Base-by-base conservation (phyloP, 164 flowering plant species). In the Piper betle region DNA sequence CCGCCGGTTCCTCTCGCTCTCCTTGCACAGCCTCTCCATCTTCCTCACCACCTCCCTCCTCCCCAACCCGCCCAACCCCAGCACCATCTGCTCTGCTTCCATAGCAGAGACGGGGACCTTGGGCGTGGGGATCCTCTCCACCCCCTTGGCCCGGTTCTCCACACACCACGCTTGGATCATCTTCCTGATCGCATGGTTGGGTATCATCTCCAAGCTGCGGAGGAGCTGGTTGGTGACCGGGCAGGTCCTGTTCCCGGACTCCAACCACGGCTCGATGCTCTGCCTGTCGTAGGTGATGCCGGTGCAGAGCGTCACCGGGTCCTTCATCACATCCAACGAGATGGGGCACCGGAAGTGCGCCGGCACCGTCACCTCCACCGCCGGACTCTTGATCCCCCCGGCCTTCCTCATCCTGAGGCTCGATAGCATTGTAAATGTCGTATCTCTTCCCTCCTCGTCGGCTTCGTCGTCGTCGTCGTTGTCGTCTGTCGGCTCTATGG, bases 81-180 rank as follows among this genome's bases (percentile, higher is more conserved):
- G 52, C n/a, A 79, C 68, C 11, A 83, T 69, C 52, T 78, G 76
- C 4, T 65, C 19, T 16, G 80, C 87, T 55, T 81, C 72, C 11
- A 56, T 7, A 0, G 80, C 43, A 16, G 64, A 67, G 3, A 85
- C 61, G 0, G 96, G 96, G 58, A 79, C 71, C 37, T 84, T 60
- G 2, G 97, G 97, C 3, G 97, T 91, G 0, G 97, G 96, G 54
- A 88, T 83, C 55, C 97, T 55, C 55, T 91, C 91, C 1, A 91
- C 66, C 17, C 96, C 93, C 19, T 52, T 54, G 3, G 83, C 72
- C 17, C 74, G 59, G 37, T 86, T 84, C 58, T 74, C 75, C 15
- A 84, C 96, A 63, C 96, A 86, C 97, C 96, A 91, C 15, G 82
- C 85, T 52, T 91, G 97, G 4, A 88, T 86, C 92, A 86, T 82